Evolutionary conservation across 768 basidiomycete genomes (phyloP).

Genomic region (Kwoniella mangroviensis): DNA sequence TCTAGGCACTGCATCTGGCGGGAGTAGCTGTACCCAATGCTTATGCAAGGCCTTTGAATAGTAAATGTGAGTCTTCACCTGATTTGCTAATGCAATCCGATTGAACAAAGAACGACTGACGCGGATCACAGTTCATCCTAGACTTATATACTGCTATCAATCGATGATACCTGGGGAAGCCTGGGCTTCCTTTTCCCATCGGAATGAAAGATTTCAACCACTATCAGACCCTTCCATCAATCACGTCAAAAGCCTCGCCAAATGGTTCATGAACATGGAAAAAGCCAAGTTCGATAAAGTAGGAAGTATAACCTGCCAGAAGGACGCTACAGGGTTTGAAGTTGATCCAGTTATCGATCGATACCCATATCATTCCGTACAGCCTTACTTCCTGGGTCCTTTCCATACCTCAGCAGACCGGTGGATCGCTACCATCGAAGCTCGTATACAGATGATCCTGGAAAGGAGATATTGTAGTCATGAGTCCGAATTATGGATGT

Average conservation of each 20-base stretch:
- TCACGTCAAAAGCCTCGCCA: slow-evolving; percentile 10
- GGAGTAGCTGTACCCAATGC: slow-evolving; percentile 24
- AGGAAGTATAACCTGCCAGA: slow-evolving; percentile 15
- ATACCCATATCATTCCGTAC: background rate
- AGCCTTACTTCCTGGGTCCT: slow-evolving; percentile 24
- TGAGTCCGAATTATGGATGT: background rate
- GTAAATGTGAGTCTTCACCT: background rate
- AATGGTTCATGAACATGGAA: slow-evolving; percentile 16
- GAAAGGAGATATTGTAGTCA: background rate
- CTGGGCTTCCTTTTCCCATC: background rate
- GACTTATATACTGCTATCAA: slow-evolving; percentile 13
- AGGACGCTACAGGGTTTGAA: background rate
- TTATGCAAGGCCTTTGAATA: background rate
- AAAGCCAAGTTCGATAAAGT: slow-evolving; percentile 12
- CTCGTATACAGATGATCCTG: slow-evolving; percentile 2
- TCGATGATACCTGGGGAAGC: background rate
- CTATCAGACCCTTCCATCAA: background rate
- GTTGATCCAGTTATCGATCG: slow-evolving; percentile 17
- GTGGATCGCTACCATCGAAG: slow-evolving; percentile 19
- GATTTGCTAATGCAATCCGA: background rate
- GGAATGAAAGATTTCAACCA: background rate
- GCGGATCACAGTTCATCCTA: background rate
- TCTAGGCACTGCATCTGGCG: slow-evolving; percentile 2
- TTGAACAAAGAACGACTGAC: background rate
- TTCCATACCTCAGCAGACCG: slow-evolving; percentile 14